Evolutionary conservation across 495 filamentous ascomycete genomes (phyloP).

Genomic region (Gamarada debralockiae): DNA sequence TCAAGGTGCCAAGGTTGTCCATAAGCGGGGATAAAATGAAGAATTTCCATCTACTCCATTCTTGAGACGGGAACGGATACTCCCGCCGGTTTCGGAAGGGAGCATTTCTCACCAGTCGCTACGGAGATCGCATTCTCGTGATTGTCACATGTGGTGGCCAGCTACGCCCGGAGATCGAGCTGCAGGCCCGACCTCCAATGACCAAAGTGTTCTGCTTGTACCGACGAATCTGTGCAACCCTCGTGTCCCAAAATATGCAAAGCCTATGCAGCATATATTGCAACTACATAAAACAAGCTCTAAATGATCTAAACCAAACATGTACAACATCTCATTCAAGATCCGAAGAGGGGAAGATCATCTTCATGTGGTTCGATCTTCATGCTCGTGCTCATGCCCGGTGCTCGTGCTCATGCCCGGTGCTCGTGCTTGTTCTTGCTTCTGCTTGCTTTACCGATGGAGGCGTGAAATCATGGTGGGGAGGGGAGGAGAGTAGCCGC

Average conservation of each 20-base stretch:
- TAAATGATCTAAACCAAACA: slow-evolving; percentile 3
- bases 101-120: neutral
- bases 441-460: slow-evolving; percentile 7
- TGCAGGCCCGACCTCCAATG: neutral
- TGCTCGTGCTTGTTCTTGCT: no score
- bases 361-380: slow-evolving; percentile 6
- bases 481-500: no score
- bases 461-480: no score
- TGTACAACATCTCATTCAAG: slow-evolving; percentile 13
- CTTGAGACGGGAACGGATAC: slow-evolving; percentile 9
- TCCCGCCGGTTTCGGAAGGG: slow-evolving; percentile 16
- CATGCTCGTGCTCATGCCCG: no score
- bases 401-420: no score
- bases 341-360: slow-evolving; percentile 1
- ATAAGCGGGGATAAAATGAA: slow-evolving; percentile 4
- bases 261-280: slow-evolving; percentile 14
- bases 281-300: slow-evolving; percentile 8
- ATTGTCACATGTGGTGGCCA: slow-evolving; percentile 15
- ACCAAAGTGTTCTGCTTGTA: neutral
- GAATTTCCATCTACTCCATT: no score
- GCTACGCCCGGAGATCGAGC: neutral
- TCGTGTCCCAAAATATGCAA: slow-evolving; percentile 19
- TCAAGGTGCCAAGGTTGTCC: neutral
- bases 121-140: slow-evolving; percentile 25
- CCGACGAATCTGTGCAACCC: slow-evolving; percentile 17